Evolutionary conservation across 805 yeast species (phyloP).

Genomic region (Teunomyces barrocoloradensis): DNA sequence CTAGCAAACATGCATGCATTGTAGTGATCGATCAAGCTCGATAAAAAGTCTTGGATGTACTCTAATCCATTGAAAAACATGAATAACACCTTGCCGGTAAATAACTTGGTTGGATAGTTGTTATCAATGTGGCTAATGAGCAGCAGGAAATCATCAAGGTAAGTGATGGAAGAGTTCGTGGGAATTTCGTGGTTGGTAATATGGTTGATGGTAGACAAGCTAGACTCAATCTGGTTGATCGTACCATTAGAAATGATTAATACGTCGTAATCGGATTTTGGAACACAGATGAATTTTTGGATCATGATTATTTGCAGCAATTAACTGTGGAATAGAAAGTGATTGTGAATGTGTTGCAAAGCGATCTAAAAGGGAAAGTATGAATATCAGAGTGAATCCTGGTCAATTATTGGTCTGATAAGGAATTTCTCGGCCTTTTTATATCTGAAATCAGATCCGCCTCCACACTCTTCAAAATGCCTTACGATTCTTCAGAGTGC

Average conservation of each 20-base stretch:
- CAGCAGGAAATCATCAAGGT: slow-evolving; percentile 22
- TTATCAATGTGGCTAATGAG: slow-evolving; percentile 16
- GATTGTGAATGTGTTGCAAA: background rate
- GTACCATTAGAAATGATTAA: slow-evolving; percentile 36
- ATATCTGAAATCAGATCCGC: background rate
- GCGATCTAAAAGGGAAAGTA: background rate
- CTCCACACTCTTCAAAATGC: slow-evolving; percentile 6
- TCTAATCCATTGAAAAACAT: slow-evolving; percentile 38
- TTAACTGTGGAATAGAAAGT: background rate
- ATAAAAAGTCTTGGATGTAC: slow-evolving; percentile 29
- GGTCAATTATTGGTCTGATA: slow-evolving; percentile 25
- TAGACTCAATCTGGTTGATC: slow-evolving; percentile 24
- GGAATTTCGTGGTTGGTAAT: slow-evolving; percentile 21
- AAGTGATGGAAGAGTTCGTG: slow-evolving; percentile 20
- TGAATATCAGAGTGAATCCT: slow-evolving; percentile 3
- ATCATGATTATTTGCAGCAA: slow-evolving; percentile 21
- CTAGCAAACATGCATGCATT: slow-evolving; percentile 8
- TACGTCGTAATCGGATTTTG: slow-evolving; percentile 30
- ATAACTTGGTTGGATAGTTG: slow-evolving; percentile 9
- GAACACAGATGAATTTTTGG: slow-evolving; percentile 34
- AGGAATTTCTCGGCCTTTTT: slow-evolving; percentile 4
- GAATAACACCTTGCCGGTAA: slow-evolving; percentile 31
- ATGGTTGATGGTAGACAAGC: slow-evolving; percentile 20
- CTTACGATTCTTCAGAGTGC: slow-evolving; percentile 3
- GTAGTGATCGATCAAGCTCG: slow-evolving; percentile 29